Base-by-base conservation (phyloP, 106 monocot genomes). In the Posidonia australis region DNA sequence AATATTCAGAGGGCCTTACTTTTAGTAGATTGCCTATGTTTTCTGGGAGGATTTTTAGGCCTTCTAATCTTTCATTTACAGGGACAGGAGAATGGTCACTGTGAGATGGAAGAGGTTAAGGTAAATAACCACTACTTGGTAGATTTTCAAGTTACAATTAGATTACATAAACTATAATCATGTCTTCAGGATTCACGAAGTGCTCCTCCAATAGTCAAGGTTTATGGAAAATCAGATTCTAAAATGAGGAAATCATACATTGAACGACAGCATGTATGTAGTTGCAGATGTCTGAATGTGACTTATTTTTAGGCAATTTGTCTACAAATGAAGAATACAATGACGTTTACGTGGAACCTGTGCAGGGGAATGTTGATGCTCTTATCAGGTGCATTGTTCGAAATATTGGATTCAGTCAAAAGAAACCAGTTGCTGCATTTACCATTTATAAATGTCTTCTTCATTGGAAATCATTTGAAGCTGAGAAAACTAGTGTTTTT, bases 381-480 rank as follows among this genome's bases (percentile, higher is more conserved):
- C 76, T 92, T 41, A 76, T 92, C 46, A 78, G 74, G 55, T 92
- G 82, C 77, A 80, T 85, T 17, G 56, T 60, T 47, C 71, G 74
- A 64, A 92, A 82, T 60, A 58, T 84, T 82, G 92, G 88, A 19
- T 77, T 85, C 49, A 80, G 75, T 59, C 58, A 84, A 60, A 80
- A 73, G 58, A 92, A 88, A 48, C 92, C 92, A 53, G 76, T 85
- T 27, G 87, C 84, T 65, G 87, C 84, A 68, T 66, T 92, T 64
- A 85, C 85, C 13, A 88, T 92, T 52, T 92, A 92, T 66, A 92
- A 80, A 71, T 88, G 82, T 58, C 78, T 92, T 70, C 84, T 92
- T 72, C 79, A 84, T 47, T 92, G 92, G 92, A 92, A 88, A 26
- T 88, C 80, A 27, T 92, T 92, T 76, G 92, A 92, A 78, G 69